Evolutionary conservation across 352 stramenopile species (phyloP).

Genomic region (Phytophthora europaea): DNA sequence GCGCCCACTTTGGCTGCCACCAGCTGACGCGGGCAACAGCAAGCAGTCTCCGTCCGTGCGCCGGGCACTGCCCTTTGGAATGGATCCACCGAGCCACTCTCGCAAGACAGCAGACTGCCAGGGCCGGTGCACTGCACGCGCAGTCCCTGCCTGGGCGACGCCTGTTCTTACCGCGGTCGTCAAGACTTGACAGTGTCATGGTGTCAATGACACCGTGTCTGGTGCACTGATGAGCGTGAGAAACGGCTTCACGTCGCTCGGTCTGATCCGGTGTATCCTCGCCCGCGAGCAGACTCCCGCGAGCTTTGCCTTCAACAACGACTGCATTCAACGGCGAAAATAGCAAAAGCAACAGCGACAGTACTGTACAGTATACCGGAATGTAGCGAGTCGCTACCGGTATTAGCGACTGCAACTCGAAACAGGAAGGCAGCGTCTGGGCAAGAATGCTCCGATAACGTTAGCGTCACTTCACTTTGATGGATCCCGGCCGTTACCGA

Average conservation of each 20-base stretch:
- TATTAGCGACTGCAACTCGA: background rate
- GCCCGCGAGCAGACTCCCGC: conserved; percentile 23
- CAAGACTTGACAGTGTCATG: too few relatives aligned
- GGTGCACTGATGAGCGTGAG: conserved; percentile 22
- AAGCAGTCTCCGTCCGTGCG: conserved; percentile 20
- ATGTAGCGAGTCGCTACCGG: too few relatives aligned
- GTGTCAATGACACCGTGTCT: conserved; percentile 24
- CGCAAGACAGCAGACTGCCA: conserved; percentile 22
- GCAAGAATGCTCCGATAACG: too few relatives aligned
- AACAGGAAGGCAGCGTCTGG: background rate
- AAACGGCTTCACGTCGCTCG: conserved; percentile 35
- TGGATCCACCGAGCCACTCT: conserved; percentile 42
- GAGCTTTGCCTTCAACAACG: background rate
- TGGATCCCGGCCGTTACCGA: background rate
- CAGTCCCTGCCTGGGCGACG: background rate
- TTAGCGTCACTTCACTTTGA: background rate
- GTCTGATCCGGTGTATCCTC: conserved; percentile 43
- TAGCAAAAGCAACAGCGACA: background rate
- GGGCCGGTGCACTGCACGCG: conserved; percentile 19
- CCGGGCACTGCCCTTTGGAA: background rate
- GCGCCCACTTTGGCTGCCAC: background rate
- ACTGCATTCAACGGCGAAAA: background rate
- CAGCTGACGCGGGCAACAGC: conserved; percentile 13
- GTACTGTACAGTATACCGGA: too few relatives aligned
- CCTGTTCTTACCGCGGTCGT: conserved; percentile 8